Evolutionary conservation across 2,329 filamentous ascomycete genomes (phyloP).

Genomic region (Zopfia rhizophila): DNA sequence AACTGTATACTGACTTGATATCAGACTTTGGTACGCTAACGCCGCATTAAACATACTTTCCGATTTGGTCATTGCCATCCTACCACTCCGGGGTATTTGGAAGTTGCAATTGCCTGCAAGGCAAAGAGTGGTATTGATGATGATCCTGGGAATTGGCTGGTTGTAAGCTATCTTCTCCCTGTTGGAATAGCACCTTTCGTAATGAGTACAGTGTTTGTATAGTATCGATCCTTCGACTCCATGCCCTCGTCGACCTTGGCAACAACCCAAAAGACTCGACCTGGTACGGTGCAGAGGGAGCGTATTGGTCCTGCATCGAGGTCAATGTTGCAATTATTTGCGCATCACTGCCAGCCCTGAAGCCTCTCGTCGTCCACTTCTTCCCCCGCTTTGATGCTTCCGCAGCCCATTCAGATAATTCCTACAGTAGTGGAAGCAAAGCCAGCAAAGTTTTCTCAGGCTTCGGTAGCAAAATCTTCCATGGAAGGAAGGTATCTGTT

Average conservation of each 20-base stretch:
- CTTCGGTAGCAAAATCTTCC: too few relatives aligned
- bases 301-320: slow-evolving; percentile 45
- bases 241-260: slow-evolving; percentile 25
- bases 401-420: too few relatives aligned
- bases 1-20: background rate
- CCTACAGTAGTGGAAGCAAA: too few relatives aligned
- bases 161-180: slow-evolving; percentile 37
- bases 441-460: too few relatives aligned
- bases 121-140: slow-evolving; percentile 41
- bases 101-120: slow-evolving; percentile 30
- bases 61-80: slow-evolving; percentile 35
- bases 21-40: slow-evolving; percentile 34
- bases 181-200: background rate
- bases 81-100: slow-evolving; percentile 39
- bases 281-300: slow-evolving; percentile 33
- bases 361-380: slow-evolving; percentile 35
- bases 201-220: slow-evolving; percentile 34
- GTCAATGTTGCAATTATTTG: slow-evolving; percentile 45
- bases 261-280: slow-evolving; percentile 30
- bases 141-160: slow-evolving; percentile 49
- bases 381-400: slow-evolving; percentile 6
- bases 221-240: slow-evolving; percentile 40
- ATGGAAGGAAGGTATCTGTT: too few relatives aligned
- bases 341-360: slow-evolving; percentile 42
- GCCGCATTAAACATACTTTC: slow-evolving; percentile 37